A percentile compares a stretch with the other conserved stretches of the same genome.
Conservation (phyloP, 306 rosid genomes). For the Glycyrrhiza uralensis region DNA sequence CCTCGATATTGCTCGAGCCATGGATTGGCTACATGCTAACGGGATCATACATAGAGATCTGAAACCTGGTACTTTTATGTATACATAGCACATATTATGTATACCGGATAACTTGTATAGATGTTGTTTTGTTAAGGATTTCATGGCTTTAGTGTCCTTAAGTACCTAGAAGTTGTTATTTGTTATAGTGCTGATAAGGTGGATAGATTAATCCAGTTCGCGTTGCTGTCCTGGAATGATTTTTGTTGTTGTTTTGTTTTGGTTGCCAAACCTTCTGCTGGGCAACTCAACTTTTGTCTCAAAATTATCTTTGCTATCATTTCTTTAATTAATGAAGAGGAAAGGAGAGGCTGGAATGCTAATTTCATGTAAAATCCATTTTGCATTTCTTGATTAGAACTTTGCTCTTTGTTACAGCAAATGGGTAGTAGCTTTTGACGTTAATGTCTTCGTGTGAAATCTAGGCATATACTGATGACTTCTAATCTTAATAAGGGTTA, state of each 20-base stretch:
- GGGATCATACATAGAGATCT: constrained; percentile 98
- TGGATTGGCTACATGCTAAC: constrained; percentile 97
- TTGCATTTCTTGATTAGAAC: not conserved
- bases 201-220: not conserved
- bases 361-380: not conserved
- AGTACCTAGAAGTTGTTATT: not conserved
- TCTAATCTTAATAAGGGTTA: not conserved
- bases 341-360: not conserved
- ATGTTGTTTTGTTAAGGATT: not conserved
- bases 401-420: not conserved
- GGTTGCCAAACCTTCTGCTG: not conserved
- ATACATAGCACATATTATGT: not conserved
- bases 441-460: not conserved
- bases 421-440: not conserved
- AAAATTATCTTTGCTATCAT: not conserved
- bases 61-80: constrained; percentile 70
- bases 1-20: constrained; percentile 85
- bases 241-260: not conserved
- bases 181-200: not conserved
- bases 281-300: not conserved
- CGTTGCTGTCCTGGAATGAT: not conserved
- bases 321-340: not conserved
- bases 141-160: not conserved
- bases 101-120: not conserved
- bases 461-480: not conserved